A percentile compares a stretch with the other conserved stretches of the same genome.
Conservation (phyloP, 768 basidiomycete species). For the Symmetrospora coprosmae region DNA sequence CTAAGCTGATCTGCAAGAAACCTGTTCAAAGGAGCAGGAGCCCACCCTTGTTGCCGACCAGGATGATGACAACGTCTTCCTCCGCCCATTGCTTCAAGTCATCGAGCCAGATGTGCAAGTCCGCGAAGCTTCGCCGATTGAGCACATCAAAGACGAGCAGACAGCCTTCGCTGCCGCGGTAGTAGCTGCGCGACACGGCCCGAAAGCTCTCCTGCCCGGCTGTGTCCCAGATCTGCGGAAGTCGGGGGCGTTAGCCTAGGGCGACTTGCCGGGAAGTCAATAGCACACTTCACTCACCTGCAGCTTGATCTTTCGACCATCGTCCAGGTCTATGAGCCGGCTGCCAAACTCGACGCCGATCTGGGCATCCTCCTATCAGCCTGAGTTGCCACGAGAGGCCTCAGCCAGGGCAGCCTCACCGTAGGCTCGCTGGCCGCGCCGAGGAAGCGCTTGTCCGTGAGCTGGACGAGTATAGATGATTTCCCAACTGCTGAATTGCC, state of each 20-base stretch:
- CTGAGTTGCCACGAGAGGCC: background rate
- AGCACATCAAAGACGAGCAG: constrained; percentile 41
- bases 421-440: constrained; percentile 19
- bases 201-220: constrained; percentile 24
- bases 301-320: constrained; percentile 17
- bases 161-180: constrained; percentile 63
- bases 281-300: background rate
- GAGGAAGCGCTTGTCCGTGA: constrained; percentile 23
- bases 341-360: constrained; percentile 21
- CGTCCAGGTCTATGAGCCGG: constrained; percentile 12
- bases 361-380: background rate
- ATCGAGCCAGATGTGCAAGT: constrained; percentile 73
- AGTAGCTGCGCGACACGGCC: constrained; percentile 46
- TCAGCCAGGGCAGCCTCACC: background rate
- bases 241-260: background rate
- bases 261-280: background rate
- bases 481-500: constrained; percentile 20
- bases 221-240: constrained; percentile 20
- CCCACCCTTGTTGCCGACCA: constrained; percentile 63
- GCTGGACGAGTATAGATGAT: constrained; percentile 15
- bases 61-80: constrained; percentile 56
- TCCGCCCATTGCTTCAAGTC: constrained; percentile 85
- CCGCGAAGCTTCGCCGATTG: constrained; percentile 61
- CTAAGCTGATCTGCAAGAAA: background rate
- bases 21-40: background rate